A percentile compares a stretch with the other conserved stretches of the same genome.
Conservation (phyloP, 2,329 filamentous ascomycete genomes). For the Ascochyta koolunga region DNA sequence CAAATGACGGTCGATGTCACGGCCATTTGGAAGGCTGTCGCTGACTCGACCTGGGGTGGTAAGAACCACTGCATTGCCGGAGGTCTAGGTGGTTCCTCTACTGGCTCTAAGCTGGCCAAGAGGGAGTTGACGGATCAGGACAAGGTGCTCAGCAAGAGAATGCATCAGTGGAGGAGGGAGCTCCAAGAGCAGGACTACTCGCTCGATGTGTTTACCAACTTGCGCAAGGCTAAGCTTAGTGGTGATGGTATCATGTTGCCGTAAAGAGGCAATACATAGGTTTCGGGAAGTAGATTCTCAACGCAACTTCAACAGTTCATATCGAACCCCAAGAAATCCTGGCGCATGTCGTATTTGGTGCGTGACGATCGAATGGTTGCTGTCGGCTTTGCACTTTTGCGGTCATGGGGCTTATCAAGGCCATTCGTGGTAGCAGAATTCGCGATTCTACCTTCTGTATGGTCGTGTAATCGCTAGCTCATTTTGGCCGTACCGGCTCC, state of each 20-base stretch:
- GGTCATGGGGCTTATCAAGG: neutral
- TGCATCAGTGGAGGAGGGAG: constrained; percentile 38
- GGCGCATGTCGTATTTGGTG: neutral
- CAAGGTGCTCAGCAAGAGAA: constrained; percentile 33
- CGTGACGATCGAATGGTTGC: neutral
- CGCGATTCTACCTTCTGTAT: neutral
- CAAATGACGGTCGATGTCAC: constrained; percentile 61
- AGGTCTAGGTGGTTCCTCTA: constrained; percentile 25
- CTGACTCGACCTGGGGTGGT: constrained; percentile 43
- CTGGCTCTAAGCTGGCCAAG: constrained; percentile 27
- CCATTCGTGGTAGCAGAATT: neutral
- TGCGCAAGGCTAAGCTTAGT: constrained; percentile 26
- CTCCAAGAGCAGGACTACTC: constrained; percentile 40
- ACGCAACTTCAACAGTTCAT: neutral
- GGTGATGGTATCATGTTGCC: constrained; percentile 37
- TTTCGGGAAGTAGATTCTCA: neutral
- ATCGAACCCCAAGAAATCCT: neutral
- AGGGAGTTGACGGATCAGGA: constrained; percentile 33
- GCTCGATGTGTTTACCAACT: constrained; percentile 44
- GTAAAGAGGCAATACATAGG: constrained; percentile 7
- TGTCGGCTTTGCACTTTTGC: neutral
- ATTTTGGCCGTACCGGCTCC: neutral
- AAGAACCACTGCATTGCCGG: constrained; percentile 44
- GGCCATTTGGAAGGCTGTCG: constrained; percentile 59
- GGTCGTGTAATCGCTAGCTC: neutral